Base-by-base conservation (phyloP, 2,329 filamentous ascomycete species). In the Aureobasidium namibiae region DNA sequence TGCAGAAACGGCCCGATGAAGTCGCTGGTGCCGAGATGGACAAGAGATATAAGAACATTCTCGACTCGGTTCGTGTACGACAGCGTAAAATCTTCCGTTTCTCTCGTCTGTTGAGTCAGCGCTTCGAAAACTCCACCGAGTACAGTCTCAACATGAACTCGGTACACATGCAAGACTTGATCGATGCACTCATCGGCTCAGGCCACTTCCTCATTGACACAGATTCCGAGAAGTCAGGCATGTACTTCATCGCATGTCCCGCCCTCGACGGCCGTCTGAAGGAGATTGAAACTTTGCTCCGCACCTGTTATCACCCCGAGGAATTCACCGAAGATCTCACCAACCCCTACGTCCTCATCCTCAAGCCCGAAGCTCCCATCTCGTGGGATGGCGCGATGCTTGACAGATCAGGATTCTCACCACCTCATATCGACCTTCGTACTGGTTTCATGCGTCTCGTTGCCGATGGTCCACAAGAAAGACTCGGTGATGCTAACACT, bases 41-140 rank as follows among this genome's bases (percentile, higher is more conserved):
- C 73, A 96, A 95, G 76, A 85, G 94, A 46, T 99, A 97, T 78
- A 97, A 96, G 75, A 88, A 90, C 62, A 91, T 92, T 63, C 78
- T 99, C 2, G 94, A 99, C 72, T 97, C 94, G 0, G 95, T 97
- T 23, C 90, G 94, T 67, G 92, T 97, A 60, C 85, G 94, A 23
- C 94, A 99, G 74, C 84, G 94, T 73, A 97, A 97, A 82, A 80
- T 99, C 63, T 95, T 97, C 70, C 89, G 94, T 61, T 97, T 97
- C 74, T 94, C 90, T 18, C 84, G 91, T 64, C 90, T 95, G 70
- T 75, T 99, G 58, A 92, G 89, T 66, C 89, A 96, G 69, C 86
- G 92, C 61, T 99, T 99, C 68, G 94, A 99, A 72, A 97, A 99
- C 69, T 89, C 90, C 5, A 95, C 91, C 10, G 94, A 99, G 72